phyloP scores from a whole-genome alignment of 257 asterid species.

The Nicotiana knightiana region DNA sequence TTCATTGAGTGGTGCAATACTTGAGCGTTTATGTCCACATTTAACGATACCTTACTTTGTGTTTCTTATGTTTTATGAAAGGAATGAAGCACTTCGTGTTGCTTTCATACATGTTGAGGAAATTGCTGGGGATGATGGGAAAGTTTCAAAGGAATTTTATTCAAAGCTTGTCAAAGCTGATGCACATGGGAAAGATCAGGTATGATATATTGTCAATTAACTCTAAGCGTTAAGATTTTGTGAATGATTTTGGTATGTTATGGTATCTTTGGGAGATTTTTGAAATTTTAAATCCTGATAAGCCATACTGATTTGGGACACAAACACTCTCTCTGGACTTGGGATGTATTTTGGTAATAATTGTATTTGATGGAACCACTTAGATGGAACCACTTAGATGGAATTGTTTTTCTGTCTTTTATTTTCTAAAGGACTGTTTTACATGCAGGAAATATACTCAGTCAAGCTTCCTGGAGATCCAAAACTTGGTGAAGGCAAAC shows the following conservation, averaged over 20 bases:
- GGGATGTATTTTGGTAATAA: not conserved
- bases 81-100: constrained; percentile 99
- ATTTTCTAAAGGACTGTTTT: not conserved
- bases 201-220: constrained; percentile 8
- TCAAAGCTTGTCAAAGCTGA: constrained; percentile 97
- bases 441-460: constrained; percentile 77
- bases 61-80: constrained; percentile 16
- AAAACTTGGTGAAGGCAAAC: constrained; percentile 98
- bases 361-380: not conserved
- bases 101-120: constrained; percentile 95
- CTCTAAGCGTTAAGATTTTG: not conserved
- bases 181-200: constrained; percentile 96
- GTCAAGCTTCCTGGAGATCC: constrained; percentile 99
- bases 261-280: not conserved
- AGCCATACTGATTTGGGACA: not conserved
- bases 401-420: not conserved
- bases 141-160: constrained; percentile 54
- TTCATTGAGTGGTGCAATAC: not conserved
- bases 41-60: not conserved
- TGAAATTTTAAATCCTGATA: not conserved
- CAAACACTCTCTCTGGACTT: not conserved
- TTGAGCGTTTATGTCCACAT: not conserved
- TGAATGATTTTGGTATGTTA: not conserved
- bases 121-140: constrained; percentile 52
- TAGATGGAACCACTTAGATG: not conserved